Conservation (phyloP, 1,284 basidiomycete genomes). For the Coriolopsis trogii region DNA sequence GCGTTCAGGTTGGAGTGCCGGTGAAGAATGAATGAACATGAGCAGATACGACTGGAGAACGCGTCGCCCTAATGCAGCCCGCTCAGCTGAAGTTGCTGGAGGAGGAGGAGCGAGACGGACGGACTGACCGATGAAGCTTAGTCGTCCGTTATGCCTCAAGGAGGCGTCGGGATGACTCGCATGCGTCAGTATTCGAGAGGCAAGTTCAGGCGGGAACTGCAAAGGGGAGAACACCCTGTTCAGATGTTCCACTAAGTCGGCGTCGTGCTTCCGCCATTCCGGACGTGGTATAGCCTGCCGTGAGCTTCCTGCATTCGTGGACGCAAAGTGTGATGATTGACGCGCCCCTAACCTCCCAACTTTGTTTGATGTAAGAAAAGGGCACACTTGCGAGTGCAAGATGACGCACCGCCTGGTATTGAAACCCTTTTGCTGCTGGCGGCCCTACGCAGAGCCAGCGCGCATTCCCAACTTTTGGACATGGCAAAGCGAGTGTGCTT, state of each 20-base stretch:
- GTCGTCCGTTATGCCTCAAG: conserved; percentile 68
- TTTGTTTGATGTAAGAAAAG: background rate
- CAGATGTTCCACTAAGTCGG: conserved; percentile 53
- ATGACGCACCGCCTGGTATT: conserved; percentile 15
- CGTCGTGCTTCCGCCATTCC: conserved; percentile 18
- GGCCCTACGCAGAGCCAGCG: conserved; percentile 21
- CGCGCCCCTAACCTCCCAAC: conserved; percentile 4
- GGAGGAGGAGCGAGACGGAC: no score
- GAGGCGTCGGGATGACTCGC: conserved; percentile 65
- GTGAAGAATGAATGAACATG: conserved; percentile 67
- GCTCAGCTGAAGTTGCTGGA: conserved; percentile 1
- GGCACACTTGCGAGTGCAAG: background rate
- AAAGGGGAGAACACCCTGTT: conserved; percentile 64
- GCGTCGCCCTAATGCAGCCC: conserved; percentile 57
- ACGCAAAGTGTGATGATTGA: conserved; percentile 5
- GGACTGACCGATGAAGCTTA: conserved; percentile 70
- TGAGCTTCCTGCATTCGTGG: background rate
- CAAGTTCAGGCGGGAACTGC: conserved; percentile 68
- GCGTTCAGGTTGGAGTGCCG: conserved; percentile 45
- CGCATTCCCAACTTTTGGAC: conserved; percentile 22
- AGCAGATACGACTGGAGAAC: conserved; percentile 73
- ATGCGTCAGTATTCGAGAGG: conserved; percentile 74
- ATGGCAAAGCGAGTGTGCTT: conserved; percentile 6
- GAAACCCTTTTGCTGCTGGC: conserved; percentile 15
- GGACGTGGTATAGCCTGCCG: no score